Evolutionary conservation across 768 basidiomycete genomes (phyloP).

Genomic region (Serendipita sp.): DNA sequence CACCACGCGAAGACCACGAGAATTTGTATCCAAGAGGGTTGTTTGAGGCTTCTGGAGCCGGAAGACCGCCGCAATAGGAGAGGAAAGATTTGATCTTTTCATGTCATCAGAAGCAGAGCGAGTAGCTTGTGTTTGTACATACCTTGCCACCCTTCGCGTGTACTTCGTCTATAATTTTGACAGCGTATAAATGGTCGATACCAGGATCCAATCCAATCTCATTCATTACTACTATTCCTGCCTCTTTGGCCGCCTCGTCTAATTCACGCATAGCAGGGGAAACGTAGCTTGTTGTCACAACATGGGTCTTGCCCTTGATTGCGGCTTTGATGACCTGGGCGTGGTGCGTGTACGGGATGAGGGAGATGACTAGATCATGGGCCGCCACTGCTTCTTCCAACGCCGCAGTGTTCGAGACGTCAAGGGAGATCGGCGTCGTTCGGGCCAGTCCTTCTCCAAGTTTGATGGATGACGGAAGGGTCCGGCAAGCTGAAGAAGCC

Average conservation of each 20-base stretch:
- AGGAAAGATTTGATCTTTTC: slow-evolving; percentile 72
- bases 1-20: slow-evolving; percentile 95
- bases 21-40: slow-evolving; percentile 99
- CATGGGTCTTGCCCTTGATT: slow-evolving; percentile 76
- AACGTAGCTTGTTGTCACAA: slow-evolving; percentile 93
- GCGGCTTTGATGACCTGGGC: slow-evolving; percentile 81
- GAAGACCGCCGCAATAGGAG: slow-evolving; percentile 92
- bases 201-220: slow-evolving; percentile 97
- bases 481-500: slow-evolving; percentile 57
- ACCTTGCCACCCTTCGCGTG: slow-evolving; percentile 93
- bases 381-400: slow-evolving; percentile 70
- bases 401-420: slow-evolving; percentile 53
- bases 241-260: slow-evolving; percentile 62
- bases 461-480: slow-evolving; percentile 55
- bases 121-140: slow-evolving; percentile 8
- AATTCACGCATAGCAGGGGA: slow-evolving; percentile 81
- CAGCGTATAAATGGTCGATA: slow-evolving; percentile 83
- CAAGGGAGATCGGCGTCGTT: slow-evolving; percentile 62
- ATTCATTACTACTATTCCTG: slow-evolving; percentile 90
- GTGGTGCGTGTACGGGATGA: slow-evolving; percentile 93
- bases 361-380: slow-evolving; percentile 86
- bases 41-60: slow-evolving; percentile 75
- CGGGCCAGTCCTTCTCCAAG: slow-evolving; percentile 54
- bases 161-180: slow-evolving; percentile 88
- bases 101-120: slow-evolving; percentile 4